A percentile compares a stretch with the other conserved stretches of the same genome.
These are phyloP conservation scores for Ophiocytium majus DNA, from an alignment of 352 stramenopile species.

Conservation along the genomic window DNA sequence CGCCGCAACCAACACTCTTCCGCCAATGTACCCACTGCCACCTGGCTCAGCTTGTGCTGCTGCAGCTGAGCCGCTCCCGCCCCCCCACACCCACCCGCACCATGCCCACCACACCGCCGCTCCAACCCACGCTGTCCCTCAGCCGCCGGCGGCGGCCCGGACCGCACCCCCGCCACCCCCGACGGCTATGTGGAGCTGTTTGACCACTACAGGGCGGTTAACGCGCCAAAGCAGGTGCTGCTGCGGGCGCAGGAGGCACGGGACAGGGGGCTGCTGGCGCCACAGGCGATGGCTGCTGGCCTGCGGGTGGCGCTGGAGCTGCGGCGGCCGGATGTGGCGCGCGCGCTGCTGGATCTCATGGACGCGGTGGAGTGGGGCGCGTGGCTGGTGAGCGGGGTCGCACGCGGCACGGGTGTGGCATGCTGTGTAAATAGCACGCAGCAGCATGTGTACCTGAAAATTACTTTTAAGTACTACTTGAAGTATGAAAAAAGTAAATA, in stretches of 20 bases:
- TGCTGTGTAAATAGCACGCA: background rate
- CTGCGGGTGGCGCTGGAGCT: constrained; percentile 31
- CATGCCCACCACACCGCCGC: no score
- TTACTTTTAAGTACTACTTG: no score
- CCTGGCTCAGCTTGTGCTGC: background rate
- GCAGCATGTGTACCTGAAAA: no score
- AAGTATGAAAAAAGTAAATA: no score
- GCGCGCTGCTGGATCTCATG: background rate
- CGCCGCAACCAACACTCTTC: background rate
- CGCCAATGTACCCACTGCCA: background rate
- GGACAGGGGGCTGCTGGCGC: background rate
- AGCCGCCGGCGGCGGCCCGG: no score
- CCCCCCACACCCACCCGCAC: background rate
- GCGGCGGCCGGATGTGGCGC: constrained; percentile 29
- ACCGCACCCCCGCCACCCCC: background rate
- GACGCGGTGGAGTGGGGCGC: background rate
- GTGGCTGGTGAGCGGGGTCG: constrained; percentile 7
- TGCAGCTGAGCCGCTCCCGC: no score
- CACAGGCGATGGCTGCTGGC: constrained; percentile 19
- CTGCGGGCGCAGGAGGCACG: background rate
- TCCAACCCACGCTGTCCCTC: no score
- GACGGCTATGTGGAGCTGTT: background rate
- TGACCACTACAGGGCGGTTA: constrained; percentile 13
- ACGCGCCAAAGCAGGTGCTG: constrained; percentile 18
- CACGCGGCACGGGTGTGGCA: no score